These are phyloP conservation scores for Fusarium sp. DNA, from an alignment of 2,329 filamentous ascomycete genomes.

Conservation along the genomic window DNA sequence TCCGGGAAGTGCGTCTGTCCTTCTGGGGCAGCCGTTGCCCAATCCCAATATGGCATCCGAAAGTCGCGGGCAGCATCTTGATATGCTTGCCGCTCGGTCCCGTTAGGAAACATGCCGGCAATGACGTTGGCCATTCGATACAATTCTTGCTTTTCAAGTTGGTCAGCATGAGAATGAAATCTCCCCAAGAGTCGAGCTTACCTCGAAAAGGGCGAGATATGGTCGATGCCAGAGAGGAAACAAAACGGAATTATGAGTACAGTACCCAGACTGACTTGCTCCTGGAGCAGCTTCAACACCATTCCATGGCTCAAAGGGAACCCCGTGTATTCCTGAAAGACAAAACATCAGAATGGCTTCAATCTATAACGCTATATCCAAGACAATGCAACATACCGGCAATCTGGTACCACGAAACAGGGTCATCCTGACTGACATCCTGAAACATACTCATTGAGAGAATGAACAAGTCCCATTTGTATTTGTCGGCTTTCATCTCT, in stretches of 20 bases:
- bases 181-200: conserved; percentile 41
- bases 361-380: neutral
- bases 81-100: conserved; percentile 64
- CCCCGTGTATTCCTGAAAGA: conserved; percentile 81
- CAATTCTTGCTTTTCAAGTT: conserved; percentile 55
- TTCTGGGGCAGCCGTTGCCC: conserved; percentile 65
- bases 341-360: conserved; percentile 20
- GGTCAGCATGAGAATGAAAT: conserved; percentile 34
- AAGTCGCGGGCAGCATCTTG: conserved; percentile 66
- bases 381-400: conserved; percentile 68
- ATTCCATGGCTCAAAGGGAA: conserved; percentile 73
- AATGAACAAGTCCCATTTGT: conserved; percentile 83
- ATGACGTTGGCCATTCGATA: conserved; percentile 59
- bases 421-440: conserved; percentile 72
- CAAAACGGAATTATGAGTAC: conserved; percentile 80
- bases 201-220: conserved; percentile 77
- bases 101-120: conserved; percentile 64
- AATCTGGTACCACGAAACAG: conserved; percentile 84
- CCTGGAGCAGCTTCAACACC: conserved; percentile 66
- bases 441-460: conserved; percentile 82
- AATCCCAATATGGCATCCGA: conserved; percentile 73
- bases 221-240: conserved; percentile 90
- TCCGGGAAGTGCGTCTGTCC: conserved; percentile 65
- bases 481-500: conserved; percentile 72
- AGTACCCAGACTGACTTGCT: conserved; percentile 77